phyloP scores from a whole-genome alignment of 1,284 basidiomycete species.

The Chiua sp. region DNA sequence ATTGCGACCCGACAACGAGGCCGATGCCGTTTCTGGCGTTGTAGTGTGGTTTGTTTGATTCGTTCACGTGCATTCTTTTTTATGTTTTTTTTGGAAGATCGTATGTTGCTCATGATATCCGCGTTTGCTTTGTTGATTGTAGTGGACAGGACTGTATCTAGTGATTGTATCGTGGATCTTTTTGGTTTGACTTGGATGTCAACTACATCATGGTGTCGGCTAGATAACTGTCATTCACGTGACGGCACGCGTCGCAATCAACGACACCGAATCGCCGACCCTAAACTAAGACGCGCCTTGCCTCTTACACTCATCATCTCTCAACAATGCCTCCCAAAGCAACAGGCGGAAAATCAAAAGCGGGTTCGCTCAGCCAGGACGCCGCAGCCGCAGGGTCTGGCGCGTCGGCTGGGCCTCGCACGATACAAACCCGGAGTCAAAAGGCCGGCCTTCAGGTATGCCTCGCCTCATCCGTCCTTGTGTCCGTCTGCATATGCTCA shows the following conservation, averaged over 20 bases:
- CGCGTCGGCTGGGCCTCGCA: slow-evolving; percentile 41
- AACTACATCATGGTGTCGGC: too few relatives aligned
- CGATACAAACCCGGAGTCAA: slow-evolving; percentile 76
- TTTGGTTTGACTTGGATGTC: too few relatives aligned
- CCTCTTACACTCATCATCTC: slow-evolving; percentile 31
- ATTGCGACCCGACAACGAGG: slow-evolving; percentile 27
- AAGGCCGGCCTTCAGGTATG: slow-evolving; percentile 86
- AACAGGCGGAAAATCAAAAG: slow-evolving; percentile 44
- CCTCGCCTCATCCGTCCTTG: slow-evolving; percentile 13
- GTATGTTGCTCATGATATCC: slow-evolving; percentile 3
- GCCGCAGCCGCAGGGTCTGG: slow-evolving; percentile 46
- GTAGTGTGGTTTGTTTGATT: slow-evolving; percentile 5
- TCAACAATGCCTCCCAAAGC: slow-evolving; percentile 39
- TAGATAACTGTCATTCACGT: slow-evolving; percentile 24
- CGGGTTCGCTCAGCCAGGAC: slow-evolving; percentile 41
- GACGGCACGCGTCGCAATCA: slow-evolving; percentile 38
- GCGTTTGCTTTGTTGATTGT: slow-evolving; percentile 10
- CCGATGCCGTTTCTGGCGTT: slow-evolving; percentile 28
- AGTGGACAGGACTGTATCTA: slow-evolving; percentile 12
- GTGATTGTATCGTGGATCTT: slow-evolving; percentile 15
- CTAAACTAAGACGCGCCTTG: slow-evolving; percentile 36
- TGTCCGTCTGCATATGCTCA: slow-evolving; percentile 4
- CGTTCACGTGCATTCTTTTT: background rate
- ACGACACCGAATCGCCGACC: slow-evolving; percentile 39
- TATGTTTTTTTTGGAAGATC: background rate